These are phyloP conservation scores for Colletotrichum navitas DNA, from an alignment of 2,329 filamentous ascomycete species.

Conservation along the genomic window DNA sequence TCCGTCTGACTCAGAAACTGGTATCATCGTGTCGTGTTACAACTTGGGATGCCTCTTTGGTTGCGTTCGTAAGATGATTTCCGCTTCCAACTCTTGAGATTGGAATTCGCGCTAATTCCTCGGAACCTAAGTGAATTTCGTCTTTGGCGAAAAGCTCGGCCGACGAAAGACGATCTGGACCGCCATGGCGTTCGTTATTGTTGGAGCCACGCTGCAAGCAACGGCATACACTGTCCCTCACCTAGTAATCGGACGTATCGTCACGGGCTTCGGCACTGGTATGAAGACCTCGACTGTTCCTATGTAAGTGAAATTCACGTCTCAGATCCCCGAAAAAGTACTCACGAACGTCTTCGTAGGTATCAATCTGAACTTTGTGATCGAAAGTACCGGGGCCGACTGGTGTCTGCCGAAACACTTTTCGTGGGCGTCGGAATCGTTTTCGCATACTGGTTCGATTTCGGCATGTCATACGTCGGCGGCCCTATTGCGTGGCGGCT, in stretches of 20 bases:
- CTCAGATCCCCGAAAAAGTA: no score
- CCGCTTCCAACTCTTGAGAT: accelerated
- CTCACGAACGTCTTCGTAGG: constrained; percentile 25
- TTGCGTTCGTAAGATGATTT: constrained; percentile 44
- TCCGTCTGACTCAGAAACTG: constrained; percentile 47
- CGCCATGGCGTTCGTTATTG: constrained; percentile 50
- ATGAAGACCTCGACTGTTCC: constrained; percentile 53
- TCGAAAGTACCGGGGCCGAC: constrained; percentile 56
- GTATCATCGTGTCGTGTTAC: constrained; percentile 51
- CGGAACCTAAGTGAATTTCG: constrained; percentile 42
- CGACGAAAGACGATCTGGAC: constrained; percentile 50
- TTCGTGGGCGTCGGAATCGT: constrained; percentile 58
- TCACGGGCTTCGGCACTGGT: constrained; percentile 57
- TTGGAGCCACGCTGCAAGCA: constrained; percentile 53
- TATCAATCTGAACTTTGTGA: constrained; percentile 61
- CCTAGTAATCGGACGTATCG: constrained; percentile 56
- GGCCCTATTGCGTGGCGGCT: constrained; percentile 46
- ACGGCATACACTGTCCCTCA: constrained; percentile 54
- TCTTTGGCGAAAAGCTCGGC: constrained; percentile 51
- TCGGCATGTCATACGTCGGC: constrained; percentile 52
- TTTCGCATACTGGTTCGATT: constrained; percentile 54
- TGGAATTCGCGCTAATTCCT: background rate
- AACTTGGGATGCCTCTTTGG: constrained; percentile 59
- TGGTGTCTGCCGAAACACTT: constrained; percentile 55
- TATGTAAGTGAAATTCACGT: constrained; percentile 43